Conservation (phyloP, 306 rosid genomes). For the Sechiopsis laciniata region DNA sequence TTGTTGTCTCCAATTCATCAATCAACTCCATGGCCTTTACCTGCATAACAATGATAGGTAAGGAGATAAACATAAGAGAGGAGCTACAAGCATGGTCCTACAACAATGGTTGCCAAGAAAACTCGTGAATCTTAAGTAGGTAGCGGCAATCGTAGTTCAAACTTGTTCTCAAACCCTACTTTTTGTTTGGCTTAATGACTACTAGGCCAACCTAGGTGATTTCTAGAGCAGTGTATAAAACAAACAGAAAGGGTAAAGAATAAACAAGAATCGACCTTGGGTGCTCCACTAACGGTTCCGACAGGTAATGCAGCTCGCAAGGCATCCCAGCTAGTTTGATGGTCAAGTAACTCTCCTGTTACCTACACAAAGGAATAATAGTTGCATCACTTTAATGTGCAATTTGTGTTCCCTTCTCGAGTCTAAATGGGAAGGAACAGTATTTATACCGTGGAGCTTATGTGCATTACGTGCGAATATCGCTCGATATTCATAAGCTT, state of each 20-base stretch:
- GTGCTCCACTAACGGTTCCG: constrained; percentile 88
- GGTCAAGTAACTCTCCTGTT: constrained; percentile 61
- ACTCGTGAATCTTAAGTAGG: background rate
- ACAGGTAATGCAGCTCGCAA: constrained; percentile 74
- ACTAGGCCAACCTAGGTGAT: background rate
- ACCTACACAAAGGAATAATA: constrained; percentile 39
- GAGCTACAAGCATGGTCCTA: background rate
- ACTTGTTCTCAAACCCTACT: background rate
- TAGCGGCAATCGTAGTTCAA: background rate
- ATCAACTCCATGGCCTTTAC: constrained; percentile 84
- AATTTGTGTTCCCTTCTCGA: background rate
- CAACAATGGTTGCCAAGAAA: background rate
- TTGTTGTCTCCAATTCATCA: constrained; percentile 58
- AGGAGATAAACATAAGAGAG: background rate
- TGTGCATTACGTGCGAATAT: constrained; percentile 92
- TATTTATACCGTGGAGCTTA: constrained; percentile 73
- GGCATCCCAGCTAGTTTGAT: constrained; percentile 66
- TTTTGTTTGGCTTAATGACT: background rate
- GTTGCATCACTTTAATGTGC: background rate
- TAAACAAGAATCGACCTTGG: constrained; percentile 47
- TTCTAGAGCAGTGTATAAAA: background rate
- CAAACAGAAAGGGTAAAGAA: background rate
- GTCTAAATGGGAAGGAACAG: background rate
- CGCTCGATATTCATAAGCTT: constrained; percentile 66
- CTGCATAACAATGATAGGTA: constrained; percentile 30